phyloP scores from a whole-genome alignment of 208 protist species.

The Phytomonas sp. region DNA sequence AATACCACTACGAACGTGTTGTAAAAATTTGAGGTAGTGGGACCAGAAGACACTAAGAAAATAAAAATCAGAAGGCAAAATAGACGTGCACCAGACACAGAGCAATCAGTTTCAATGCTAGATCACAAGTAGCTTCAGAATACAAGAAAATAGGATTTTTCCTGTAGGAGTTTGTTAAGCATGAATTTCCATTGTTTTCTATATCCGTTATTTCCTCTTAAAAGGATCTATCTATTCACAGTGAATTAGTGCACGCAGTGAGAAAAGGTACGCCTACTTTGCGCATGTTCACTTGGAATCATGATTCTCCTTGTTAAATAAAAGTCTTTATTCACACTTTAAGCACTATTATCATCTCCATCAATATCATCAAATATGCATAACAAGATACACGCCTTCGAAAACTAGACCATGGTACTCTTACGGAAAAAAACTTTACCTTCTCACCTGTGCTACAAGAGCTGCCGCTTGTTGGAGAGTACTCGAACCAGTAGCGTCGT shows the following conservation, averaged over 20 bases:
- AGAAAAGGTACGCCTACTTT: neutral
- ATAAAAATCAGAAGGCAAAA: neutral
- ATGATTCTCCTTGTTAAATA: neutral
- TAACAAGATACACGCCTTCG: neutral
- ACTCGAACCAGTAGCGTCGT: conserved; percentile 54
- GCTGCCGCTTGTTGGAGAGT: conserved; percentile 76
- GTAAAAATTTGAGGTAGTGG: neutral
- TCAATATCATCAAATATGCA: neutral
- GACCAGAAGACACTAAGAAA: neutral
- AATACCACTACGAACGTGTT: neutral
- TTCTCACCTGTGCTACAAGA: conserved; percentile 16
- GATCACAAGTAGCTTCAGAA: neutral
- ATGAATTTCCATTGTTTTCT: neutral
- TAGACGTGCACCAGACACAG: neutral
- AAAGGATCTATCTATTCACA: neutral
- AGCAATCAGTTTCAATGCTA: neutral
- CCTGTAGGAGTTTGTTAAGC: neutral
- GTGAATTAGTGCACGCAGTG: neutral
- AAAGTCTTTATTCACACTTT: neutral
- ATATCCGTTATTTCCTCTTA: neutral
- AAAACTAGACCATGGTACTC: neutral
- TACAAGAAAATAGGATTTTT: neutral
- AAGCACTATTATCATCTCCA: conserved; percentile 2
- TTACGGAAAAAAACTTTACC: neutral
- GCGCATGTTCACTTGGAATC: neutral